Evolutionary conservation across 345 rosid genomes (phyloP).

Genomic region (Bruguiera gymnorhiza): DNA sequence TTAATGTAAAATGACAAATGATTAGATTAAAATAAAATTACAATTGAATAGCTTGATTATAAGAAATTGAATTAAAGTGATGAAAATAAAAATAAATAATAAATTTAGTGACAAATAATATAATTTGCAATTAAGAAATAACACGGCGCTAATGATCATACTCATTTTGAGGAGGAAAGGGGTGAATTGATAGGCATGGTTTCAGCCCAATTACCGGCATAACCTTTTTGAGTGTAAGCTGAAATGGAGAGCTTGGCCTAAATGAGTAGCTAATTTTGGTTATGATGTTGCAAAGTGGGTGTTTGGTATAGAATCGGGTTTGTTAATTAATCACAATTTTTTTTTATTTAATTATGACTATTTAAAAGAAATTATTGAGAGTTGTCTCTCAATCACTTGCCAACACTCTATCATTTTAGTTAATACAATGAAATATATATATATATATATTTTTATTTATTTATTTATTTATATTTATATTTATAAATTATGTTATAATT

Average conservation of each 20-base stretch:
- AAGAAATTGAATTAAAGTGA: no score
- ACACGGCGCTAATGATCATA: conserved; percentile 15
- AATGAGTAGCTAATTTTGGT: neutral
- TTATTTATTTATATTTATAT: no score
- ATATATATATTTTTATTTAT: no score
- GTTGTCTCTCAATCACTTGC: neutral
- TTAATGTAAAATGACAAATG: no score
- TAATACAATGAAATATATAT: neutral
- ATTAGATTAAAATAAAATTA: no score
- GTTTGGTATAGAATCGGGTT: conserved; percentile 10
- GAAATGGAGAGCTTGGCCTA: conserved; percentile 47
- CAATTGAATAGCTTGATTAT: no score
- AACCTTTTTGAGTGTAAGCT: conserved; percentile 42
- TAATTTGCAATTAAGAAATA: no score
- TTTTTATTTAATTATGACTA: conserved; percentile 1
- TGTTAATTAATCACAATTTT: neutral
- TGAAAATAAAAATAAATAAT: no score
- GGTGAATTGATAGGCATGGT: conserved; percentile 46
- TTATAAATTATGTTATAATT: conserved; percentile 3
- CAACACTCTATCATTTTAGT: conserved; percentile 11
- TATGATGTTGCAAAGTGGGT: neutral
- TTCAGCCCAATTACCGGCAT: conserved; percentile 42
- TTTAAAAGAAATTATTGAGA: conserved; percentile 12
- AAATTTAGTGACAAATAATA: no score
- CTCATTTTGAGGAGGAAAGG: conserved; percentile 39